These are phyloP conservation scores for Tulasnella sp. DNA, from an alignment of 768 basidiomycete genomes.

Conservation along the genomic window DNA sequence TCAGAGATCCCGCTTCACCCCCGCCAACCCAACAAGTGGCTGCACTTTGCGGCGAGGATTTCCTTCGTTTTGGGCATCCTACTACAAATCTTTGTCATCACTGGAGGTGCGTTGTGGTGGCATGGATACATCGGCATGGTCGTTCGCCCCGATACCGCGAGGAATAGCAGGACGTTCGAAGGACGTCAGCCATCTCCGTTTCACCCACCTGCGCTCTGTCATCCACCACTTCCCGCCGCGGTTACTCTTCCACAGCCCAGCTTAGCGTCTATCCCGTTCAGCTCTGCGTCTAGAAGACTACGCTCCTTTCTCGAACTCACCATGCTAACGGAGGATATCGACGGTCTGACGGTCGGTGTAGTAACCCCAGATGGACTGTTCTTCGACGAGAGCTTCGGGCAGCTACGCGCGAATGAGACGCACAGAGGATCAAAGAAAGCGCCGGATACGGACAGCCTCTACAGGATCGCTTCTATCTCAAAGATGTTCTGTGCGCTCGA, in stretches of 20 bases:
- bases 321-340: slow-evolving; percentile 28
- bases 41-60: no score
- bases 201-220: neutral
- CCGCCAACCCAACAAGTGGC: no score
- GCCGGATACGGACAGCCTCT: slow-evolving; percentile 30
- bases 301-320: neutral
- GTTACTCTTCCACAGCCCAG: neutral
- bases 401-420: slow-evolving; percentile 35
- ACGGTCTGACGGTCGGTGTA: slow-evolving; percentile 41
- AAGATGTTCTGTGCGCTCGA: slow-evolving; percentile 44
- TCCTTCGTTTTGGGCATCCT: no score
- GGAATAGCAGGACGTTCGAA: neutral
- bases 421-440: neutral
- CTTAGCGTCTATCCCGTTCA: neutral
- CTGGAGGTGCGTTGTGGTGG: no score
- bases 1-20: no score
- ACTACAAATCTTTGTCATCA: no score
- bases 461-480: slow-evolving; percentile 42
- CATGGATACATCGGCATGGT: neutral
- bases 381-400: slow-evolving; percentile 38
- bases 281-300: neutral
- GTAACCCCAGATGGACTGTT: slow-evolving; percentile 37
- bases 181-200: neutral
- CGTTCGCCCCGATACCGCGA: neutral
- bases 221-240: slow-evolving; percentile 1